phyloP scores from a whole-genome alignment of 2,329 filamentous ascomycete species.

The Aspergillus oerlinghausenensis region DNA sequence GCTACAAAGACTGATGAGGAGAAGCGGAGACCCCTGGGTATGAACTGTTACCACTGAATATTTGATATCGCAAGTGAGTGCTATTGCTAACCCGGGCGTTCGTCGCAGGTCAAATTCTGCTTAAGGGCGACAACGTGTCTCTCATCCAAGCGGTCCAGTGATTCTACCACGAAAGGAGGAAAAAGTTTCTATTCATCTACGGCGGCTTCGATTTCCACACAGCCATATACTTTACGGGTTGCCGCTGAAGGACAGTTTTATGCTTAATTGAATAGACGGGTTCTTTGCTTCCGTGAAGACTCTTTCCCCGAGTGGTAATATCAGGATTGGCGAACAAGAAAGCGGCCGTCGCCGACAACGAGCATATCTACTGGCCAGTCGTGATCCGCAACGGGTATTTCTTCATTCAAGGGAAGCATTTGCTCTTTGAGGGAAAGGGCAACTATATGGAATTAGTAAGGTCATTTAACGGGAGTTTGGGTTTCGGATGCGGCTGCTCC shows the following conservation, averaged over 20 bases:
- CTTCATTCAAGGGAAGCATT: slow-evolving; percentile 60
- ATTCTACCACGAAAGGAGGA: slow-evolving; percentile 3
- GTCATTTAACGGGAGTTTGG: slow-evolving; percentile 9
- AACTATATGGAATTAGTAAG: slow-evolving; percentile 45
- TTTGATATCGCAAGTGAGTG: background rate
- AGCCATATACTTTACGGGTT: slow-evolving; percentile 15
- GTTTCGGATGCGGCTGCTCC: slow-evolving; percentile 19
- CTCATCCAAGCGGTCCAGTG: slow-evolving; percentile 60
- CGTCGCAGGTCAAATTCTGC: slow-evolving; percentile 67
- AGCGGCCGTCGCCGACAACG: slow-evolving; percentile 64
- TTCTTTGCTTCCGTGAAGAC: slow-evolving; percentile 14
- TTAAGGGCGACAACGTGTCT: slow-evolving; percentile 85
- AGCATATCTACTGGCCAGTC: slow-evolving; percentile 79
- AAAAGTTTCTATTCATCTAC: slow-evolving; percentile 5
- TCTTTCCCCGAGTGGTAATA: slow-evolving; percentile 14
- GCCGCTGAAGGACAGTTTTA: slow-evolving; percentile 13
- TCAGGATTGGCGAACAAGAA: slow-evolving; percentile 36
- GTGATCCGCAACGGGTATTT: slow-evolving; percentile 68
- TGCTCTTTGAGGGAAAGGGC: slow-evolving; percentile 85
- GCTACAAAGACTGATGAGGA: slow-evolving; percentile 78
- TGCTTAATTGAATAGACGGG: slow-evolving; percentile 17
- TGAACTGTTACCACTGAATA: slow-evolving; percentile 20
- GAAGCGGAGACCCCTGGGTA: slow-evolving; percentile 74
- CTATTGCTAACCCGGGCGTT: background rate
- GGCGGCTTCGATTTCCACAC: slow-evolving; percentile 6